Conservation (phyloP, 805 yeast species). For the Sugiyamaella lignohabitans region DNA sequence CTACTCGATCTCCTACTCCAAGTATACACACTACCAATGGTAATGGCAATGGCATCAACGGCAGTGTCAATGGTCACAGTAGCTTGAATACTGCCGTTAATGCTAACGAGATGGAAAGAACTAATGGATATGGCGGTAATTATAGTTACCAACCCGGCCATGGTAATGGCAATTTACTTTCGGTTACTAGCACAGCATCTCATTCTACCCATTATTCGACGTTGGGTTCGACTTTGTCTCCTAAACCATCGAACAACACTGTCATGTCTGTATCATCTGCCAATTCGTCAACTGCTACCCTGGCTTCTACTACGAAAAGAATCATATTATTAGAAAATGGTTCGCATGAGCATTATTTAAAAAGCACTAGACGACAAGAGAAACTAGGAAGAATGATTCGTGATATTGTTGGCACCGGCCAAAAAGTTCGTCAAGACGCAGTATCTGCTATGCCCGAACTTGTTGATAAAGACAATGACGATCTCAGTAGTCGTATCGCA, state of each 20-base stretch:
- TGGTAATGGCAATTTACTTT: too few relatives aligned
- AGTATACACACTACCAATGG: neutral
- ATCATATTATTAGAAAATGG: constrained; percentile 43
- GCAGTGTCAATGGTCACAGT: too few relatives aligned
- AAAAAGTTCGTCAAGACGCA: constrained; percentile 15
- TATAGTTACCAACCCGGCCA: too few relatives aligned
- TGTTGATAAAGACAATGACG: too few relatives aligned
- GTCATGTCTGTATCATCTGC: neutral
- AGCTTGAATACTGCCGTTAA: too few relatives aligned
- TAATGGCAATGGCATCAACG: too few relatives aligned
- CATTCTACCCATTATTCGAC: constrained; percentile 1
- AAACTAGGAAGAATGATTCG: constrained; percentile 27
- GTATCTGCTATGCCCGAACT: constrained; percentile 13
- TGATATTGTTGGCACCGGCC: constrained; percentile 19
- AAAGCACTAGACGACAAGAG: constrained; percentile 49
- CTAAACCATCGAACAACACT: neutral
- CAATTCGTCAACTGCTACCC: neutral
- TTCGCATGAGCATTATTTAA: constrained; percentile 70
- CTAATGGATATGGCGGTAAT: too few relatives aligned
- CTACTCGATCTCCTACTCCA: constrained; percentile 3
- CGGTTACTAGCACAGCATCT: too few relatives aligned
- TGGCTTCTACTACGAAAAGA: constrained; percentile 19
- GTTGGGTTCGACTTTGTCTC: neutral
- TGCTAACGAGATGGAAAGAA: too few relatives aligned
- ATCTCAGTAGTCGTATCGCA: constrained; percentile 1